A percentile compares a stretch with the other conserved stretches of the same genome.
Conservation (phyloP, 495 filamentous ascomycete genomes). For the Cryomyces minteri region DNA sequence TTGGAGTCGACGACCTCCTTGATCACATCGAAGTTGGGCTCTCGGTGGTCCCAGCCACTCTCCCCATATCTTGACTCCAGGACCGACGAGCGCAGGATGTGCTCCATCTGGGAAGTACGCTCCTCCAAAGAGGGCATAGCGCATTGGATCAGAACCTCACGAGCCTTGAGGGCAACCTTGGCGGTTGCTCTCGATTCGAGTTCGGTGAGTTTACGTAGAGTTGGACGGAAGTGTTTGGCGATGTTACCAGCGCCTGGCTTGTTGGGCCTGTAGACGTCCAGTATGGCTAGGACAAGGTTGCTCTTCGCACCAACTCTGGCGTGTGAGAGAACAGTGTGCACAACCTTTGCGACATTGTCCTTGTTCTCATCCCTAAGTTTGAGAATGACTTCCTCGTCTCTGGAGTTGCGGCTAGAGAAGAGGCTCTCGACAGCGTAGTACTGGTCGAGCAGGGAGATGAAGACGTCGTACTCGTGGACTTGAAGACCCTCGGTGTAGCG, state of each 20-base stretch:
- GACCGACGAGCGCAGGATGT: slow-evolving; percentile 93
- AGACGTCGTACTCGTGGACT: slow-evolving; percentile 70
- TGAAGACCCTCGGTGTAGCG: slow-evolving; percentile 80
- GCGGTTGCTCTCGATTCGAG: slow-evolving; percentile 77
- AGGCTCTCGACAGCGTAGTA: slow-evolving; percentile 72
- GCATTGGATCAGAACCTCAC: slow-evolving; percentile 92
- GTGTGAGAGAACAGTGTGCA: slow-evolving; percentile 82
- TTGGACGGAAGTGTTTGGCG: slow-evolving; percentile 66
- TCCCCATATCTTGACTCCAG: slow-evolving; percentile 93
- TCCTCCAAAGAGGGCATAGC: slow-evolving; percentile 92
- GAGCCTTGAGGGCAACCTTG: slow-evolving; percentile 92
- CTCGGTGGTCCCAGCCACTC: slow-evolving; percentile 90
- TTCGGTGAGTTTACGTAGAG: slow-evolving; percentile 74
- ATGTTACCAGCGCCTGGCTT: slow-evolving; percentile 79
- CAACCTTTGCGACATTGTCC: slow-evolving; percentile 67
- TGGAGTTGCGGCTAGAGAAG: slow-evolving; percentile 65
- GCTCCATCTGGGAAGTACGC: slow-evolving; percentile 90
- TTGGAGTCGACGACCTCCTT: slow-evolving; percentile 97
- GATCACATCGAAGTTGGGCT: slow-evolving; percentile 68
- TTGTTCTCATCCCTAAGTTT: slow-evolving; percentile 91
- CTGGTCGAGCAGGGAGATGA: slow-evolving; percentile 54
- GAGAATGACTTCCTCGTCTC: slow-evolving; percentile 90
- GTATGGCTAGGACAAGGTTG: slow-evolving; percentile 76
- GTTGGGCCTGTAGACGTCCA: slow-evolving; percentile 89
- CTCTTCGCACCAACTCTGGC: slow-evolving; percentile 86